Base-by-base conservation (phyloP, 2,329 filamentous ascomycete species). In the Graphilbum fragrans region DNA sequence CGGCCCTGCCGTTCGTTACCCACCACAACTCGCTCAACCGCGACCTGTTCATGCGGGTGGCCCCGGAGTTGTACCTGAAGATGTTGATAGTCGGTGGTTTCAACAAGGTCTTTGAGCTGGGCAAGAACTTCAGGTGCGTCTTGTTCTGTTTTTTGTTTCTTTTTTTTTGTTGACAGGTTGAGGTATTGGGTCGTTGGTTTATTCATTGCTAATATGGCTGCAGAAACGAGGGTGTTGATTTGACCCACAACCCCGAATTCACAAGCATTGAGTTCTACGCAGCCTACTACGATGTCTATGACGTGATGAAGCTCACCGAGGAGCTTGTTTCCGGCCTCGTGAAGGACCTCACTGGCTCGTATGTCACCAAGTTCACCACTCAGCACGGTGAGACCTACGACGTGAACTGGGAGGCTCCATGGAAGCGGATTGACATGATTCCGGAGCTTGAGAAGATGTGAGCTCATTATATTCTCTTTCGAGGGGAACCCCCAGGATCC, bases 181-280 rank as follows among this genome's bases (percentile, higher is more conserved):
- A n/a, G n/a, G n/a, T n/a, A n/a, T n/a, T n/a, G n/a, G n/a, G n/a
- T n/a, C 7, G 11, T 14, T 31, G 8, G 8, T 19, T 19, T 35
- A 7, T 35, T 17, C 9, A n/a, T 7, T 20, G 6, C 8, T 35
- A 5, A 14, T 8, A 19, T 31, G 29, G n/a, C 29, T 14, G 16
- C 36, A 72, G 92, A 54, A 98, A 98, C 57, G 86, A 93, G 62
- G 84, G 83, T 45, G 82, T 86, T 49, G 86, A 94, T 59, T 69
- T 92, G 39, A 98, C 92, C 8, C 92, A 98, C 71, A 98, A 96
- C 69, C 92, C 85, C 32, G 92, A 98, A 60, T 98, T 98, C 69
- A 98, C 92, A 35, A 94, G 86, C 21, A 86, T 86, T 61, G 92
- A 98, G 63, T 96, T 96, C 66, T 98, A 98, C 65, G 80, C 84